phyloP scores from a whole-genome alignment of 148 eudicot species.

The Tetragonia tetragonoides region DNA sequence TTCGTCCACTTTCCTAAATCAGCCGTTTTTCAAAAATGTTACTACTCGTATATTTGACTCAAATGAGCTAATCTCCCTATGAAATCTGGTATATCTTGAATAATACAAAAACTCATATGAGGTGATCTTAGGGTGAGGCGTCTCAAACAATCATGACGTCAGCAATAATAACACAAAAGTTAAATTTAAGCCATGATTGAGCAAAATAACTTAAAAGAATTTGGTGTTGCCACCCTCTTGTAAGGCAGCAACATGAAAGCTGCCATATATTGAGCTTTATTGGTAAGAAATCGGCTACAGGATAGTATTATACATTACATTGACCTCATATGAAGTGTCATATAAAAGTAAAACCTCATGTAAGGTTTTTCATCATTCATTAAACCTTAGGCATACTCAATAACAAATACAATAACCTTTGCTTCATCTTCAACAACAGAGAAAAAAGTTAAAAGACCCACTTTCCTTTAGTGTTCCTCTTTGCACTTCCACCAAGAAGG shows the following conservation, averaged over 20 bases:
- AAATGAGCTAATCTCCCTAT: too few relatives aligned
- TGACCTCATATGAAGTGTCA: conserved; percentile 1
- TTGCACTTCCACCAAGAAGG: conserved; percentile 35
- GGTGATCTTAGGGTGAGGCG: too few relatives aligned
- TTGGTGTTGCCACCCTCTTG: conserved; percentile 15
- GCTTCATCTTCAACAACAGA: conserved; percentile 14
- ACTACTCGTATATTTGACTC: too few relatives aligned
- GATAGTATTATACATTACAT: background rate
- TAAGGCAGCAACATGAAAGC: conserved; percentile 13
- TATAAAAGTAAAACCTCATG: background rate
- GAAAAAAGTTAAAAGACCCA: background rate
- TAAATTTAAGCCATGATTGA: background rate
- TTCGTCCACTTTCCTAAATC: too few relatives aligned
- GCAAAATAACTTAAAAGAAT: background rate
- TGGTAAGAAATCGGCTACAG: conserved; percentile 32
- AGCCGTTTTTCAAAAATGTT: too few relatives aligned
- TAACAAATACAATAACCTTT: conserved; percentile 20
- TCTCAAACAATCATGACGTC: too few relatives aligned
- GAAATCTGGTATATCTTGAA: too few relatives aligned
- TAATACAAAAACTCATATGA: too few relatives aligned
- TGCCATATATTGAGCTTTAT: conserved; percentile 10
- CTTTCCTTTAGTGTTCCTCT: conserved; percentile 25
- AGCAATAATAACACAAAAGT: background rate
- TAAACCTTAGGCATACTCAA: background rate
- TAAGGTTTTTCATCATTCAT: background rate